Evolutionary conservation across 192 early-diverging fungal genomes (phyloP), one percentile per base, ranked within the genome.

Genomic region (Diversispora eburnea): DNA sequence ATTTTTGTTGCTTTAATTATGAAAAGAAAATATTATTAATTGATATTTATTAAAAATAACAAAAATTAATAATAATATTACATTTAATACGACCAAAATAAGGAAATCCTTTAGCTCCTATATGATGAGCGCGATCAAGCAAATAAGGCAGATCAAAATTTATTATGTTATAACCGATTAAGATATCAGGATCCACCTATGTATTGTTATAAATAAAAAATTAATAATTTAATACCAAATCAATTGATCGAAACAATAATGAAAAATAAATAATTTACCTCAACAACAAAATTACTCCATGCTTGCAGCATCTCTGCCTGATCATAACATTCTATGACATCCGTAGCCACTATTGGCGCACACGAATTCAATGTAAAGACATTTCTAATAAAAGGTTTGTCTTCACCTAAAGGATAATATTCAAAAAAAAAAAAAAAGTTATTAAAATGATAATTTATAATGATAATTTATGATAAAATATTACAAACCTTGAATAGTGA

Each of bases 71-170:
- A 75, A 70, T 46, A 8, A 8, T 15, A 54, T 9, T 70, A 81
- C 80, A 54, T 72, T 66, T 87, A 9, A 96, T 81, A 54, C 96
- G 88, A 5, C 96, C 93, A 33, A 99, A 76, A 70, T 86, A 97
- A 13, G 94, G 90, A 76, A 98, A 99, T 25, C 85, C 79, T 33
- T 82, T 66, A 0, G 92, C 91, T 17, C 86, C 84, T 10, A 99
- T 85, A 45, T 89, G 86, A 22, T 82, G 86, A 5, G 97, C 94
- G 12, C 96, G 86, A 39, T 99, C 97, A 52, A 99, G 71, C 51
- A 99, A 81, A 77, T 98, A 99, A 3, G 96, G 95, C 46, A 97
- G 93, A 85, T 99, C 97, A 79, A 99, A 99, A 73, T 96, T 95
- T 81, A 89, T 88, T 33, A 93, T 97, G 82, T 99, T 99, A 73